Conservation (phyloP, 2,329 filamentous ascomycete genomes). For the Ceratocystis huliohia region DNA sequence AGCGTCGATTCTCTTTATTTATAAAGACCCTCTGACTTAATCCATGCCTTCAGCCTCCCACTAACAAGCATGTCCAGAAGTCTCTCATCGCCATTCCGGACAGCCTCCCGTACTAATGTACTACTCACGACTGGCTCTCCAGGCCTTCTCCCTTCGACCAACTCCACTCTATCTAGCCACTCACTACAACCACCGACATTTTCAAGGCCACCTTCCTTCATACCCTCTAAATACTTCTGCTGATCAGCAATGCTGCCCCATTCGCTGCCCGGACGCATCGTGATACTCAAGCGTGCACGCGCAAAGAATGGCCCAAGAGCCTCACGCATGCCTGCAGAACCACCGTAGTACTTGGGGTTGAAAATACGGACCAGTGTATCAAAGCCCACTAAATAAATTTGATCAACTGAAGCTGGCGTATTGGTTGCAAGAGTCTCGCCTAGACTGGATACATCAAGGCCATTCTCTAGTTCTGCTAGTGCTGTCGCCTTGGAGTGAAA, state of each 20-base stretch:
- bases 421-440: background rate
- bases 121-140: constrained; percentile 35
- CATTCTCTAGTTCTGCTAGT: constrained; percentile 34
- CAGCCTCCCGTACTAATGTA: constrained; percentile 43
- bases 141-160: constrained; percentile 32
- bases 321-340: background rate
- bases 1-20: constrained; percentile 14
- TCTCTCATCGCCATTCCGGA: constrained; percentile 31
- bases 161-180: constrained; percentile 49
- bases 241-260: constrained; percentile 40
- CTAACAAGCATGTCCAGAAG: constrained; percentile 43
- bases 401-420: constrained; percentile 29
- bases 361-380: constrained; percentile 65
- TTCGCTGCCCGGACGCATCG: constrained; percentile 46
- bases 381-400: constrained; percentile 61
- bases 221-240: constrained; percentile 39
- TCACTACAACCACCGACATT: constrained; percentile 23
- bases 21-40: constrained; percentile 47
- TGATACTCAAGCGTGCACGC: constrained; percentile 49
- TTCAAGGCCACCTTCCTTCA: constrained; percentile 28
- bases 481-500: constrained; percentile 59
- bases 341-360: constrained; percentile 56
- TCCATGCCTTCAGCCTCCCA: constrained; percentile 43
- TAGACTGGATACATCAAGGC: constrained; percentile 29
- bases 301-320: constrained; percentile 52